Conservation (phyloP, 106 monocot species). For the Xerophyta viscosa region DNA sequence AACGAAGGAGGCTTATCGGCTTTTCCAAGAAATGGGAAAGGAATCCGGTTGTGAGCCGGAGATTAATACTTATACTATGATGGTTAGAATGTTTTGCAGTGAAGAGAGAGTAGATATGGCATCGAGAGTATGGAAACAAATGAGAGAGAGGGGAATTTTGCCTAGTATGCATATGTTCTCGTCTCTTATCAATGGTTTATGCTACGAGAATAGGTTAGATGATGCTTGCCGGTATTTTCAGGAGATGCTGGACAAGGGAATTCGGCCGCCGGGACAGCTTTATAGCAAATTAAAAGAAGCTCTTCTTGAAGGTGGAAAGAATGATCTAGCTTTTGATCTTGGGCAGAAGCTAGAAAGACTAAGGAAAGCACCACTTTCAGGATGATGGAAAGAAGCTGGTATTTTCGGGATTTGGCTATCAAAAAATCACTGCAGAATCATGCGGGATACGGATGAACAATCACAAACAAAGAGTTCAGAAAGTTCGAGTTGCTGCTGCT, state of each 20-base stretch:
- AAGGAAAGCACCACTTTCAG: constrained; percentile 31
- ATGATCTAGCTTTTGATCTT: constrained; percentile 47
- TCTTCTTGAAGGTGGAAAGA: constrained; percentile 50
- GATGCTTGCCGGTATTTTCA: constrained; percentile 76
- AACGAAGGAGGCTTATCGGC: constrained; percentile 49
- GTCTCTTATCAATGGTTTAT: constrained; percentile 59
- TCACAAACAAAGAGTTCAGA: too few relatives aligned
- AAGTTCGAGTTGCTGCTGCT: too few relatives aligned
- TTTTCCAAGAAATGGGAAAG: constrained; percentile 45
- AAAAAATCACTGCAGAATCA: too few relatives aligned
- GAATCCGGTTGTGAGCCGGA: constrained; percentile 47
- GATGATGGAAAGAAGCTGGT: too few relatives aligned
- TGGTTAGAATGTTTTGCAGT: constrained; percentile 72
- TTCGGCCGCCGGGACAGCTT: constrained; percentile 68
- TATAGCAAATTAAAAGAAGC: constrained; percentile 63
- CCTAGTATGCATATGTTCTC: constrained; percentile 95
- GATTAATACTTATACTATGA: constrained; percentile 80
- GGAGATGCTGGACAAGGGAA: constrained; percentile 81
- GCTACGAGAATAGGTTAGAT: constrained; percentile 53
- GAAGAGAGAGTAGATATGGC: constrained; percentile 67
- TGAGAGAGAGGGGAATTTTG: constrained; percentile 60
- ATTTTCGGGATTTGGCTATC: too few relatives aligned
- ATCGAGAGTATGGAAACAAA: constrained; percentile 62
- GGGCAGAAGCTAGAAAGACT: constrained; percentile 47
- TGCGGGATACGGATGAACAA: too few relatives aligned